Conservation (phyloP, 257 asterid genomes). For the Leptodermis oblonga region DNA sequence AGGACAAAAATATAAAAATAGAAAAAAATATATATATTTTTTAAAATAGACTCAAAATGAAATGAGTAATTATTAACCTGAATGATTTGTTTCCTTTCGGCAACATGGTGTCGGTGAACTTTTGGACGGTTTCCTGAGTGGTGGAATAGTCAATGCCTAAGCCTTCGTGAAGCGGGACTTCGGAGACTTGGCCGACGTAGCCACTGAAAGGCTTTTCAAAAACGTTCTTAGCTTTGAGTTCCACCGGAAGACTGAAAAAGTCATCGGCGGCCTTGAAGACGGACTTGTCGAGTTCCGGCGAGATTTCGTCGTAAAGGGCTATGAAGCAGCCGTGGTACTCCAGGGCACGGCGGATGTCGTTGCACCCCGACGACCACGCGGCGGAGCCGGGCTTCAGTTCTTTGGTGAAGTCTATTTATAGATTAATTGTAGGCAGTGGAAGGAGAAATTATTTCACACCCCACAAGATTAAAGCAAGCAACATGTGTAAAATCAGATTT, state of each 20-base stretch:
- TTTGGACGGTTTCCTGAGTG: conserved; percentile 46
- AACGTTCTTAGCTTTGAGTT: conserved; percentile 40
- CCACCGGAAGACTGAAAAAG: conserved; percentile 47
- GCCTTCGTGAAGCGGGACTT: conserved; percentile 72
- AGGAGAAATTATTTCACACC: too few relatives aligned
- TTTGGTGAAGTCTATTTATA: conserved; percentile 54
- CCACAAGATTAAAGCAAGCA: too few relatives aligned
- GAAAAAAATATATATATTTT: too few relatives aligned
- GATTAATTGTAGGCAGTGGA: too few relatives aligned
- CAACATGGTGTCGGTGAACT: conserved; percentile 70
- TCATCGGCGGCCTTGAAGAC: conserved; percentile 50
- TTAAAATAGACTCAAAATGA: too few relatives aligned
- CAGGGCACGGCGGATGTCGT: conserved; percentile 46
- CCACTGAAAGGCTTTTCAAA: conserved; percentile 74
- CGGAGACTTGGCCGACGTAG: conserved; percentile 63
- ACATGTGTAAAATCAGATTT: too few relatives aligned
- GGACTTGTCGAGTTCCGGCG: conserved; percentile 47
- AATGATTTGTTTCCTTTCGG: conserved; percentile 48
- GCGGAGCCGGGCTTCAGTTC: conserved; percentile 44
- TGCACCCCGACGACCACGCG: conserved; percentile 43
- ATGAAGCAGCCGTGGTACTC: conserved; percentile 71
- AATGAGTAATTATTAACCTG: too few relatives aligned
- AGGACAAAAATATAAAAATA: too few relatives aligned
- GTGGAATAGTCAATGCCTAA: conserved; percentile 68
- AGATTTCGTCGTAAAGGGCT: conserved; percentile 44